Evolutionary conservation across 257 asterid species (phyloP).

Genomic region (Paraleonurus japonicus): DNA sequence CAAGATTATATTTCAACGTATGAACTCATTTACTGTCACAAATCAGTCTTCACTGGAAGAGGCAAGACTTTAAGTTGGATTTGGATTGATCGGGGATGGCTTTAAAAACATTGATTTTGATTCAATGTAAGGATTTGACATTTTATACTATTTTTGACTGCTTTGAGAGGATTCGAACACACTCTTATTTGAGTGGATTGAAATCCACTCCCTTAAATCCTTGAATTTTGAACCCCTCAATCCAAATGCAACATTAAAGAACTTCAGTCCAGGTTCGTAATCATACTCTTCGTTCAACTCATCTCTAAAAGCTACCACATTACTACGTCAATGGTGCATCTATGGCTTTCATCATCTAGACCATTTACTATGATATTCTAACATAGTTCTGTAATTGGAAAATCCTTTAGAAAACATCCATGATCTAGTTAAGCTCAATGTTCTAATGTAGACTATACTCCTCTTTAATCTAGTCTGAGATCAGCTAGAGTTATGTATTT

Average conservation of each 20-base stretch:
- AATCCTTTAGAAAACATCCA: background rate
- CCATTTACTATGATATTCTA: background rate
- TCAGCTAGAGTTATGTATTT: constrained; percentile 4
- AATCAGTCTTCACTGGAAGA: background rate
- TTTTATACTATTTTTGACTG: background rate
- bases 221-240: background rate
- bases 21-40: background rate
- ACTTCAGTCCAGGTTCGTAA: background rate
- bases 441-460: background rate
- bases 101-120: background rate
- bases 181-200: background rate
- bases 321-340: background rate
- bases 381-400: background rate
- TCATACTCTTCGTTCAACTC: background rate
- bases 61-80: background rate
- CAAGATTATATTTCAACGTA: background rate
- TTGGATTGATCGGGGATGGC: background rate
- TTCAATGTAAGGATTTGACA: background rate
- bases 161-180: background rate
- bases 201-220: background rate
- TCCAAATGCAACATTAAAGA: background rate
- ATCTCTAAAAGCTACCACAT: background rate
- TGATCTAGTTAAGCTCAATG: background rate
- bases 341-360: background rate
- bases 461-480: background rate